These are phyloP conservation scores for Kitagawia praeruptora DNA, from an alignment of 129 eudicot genomes.

Conservation along the genomic window DNA sequence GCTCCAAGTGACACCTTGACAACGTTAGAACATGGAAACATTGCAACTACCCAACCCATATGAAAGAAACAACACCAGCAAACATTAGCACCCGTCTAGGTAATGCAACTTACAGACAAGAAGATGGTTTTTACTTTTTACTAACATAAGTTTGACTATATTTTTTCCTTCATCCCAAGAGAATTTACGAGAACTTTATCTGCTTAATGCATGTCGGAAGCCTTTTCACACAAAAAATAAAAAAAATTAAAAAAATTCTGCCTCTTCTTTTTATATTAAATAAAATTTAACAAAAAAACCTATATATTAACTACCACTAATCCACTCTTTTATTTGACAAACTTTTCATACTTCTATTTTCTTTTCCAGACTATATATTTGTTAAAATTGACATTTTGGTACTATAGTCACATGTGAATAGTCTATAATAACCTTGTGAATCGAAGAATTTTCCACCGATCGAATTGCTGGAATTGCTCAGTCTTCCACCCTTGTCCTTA, in stretches of 20 bases:
- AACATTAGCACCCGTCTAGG: neutral
- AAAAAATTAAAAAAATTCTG: no score
- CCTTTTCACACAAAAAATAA: neutral
- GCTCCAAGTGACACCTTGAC: constrained; percentile 13
- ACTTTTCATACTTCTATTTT: neutral
- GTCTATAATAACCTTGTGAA: constrained; percentile 20
- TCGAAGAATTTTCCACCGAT: constrained; percentile 12
- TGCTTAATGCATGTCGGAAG: neutral
- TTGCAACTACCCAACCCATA: neutral
- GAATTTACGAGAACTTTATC: neutral
- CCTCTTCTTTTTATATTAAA: neutral
- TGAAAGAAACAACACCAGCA: neutral
- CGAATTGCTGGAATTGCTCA: constrained; percentile 13
- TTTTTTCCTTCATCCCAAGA: neutral
- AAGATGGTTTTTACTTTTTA: neutral
- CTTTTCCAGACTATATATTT: neutral
- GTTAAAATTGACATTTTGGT: neutral
- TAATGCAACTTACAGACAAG: neutral
- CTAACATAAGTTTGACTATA: neutral
- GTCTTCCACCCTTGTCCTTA: constrained; percentile 15
- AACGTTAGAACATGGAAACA: neutral
- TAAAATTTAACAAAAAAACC: neutral
- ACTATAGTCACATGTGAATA: neutral
- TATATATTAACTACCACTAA: neutral
- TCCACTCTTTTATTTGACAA: neutral